phyloP scores from a whole-genome alignment of 164 flowering plant genomes.

The Tetracentron sinense region DNA sequence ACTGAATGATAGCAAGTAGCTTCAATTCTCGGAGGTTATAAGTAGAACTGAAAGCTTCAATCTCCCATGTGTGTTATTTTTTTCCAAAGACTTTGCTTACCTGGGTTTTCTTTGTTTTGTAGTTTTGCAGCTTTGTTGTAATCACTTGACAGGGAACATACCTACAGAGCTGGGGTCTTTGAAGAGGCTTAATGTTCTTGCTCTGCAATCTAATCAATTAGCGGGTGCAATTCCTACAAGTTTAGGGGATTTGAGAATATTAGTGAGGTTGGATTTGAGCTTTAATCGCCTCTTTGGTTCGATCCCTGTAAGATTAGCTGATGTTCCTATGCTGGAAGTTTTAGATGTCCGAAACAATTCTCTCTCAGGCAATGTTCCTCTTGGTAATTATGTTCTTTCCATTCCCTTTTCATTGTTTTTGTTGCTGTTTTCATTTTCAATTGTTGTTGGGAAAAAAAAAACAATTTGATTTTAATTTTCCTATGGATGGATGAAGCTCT shows the following conservation, averaged over 20 bases:
- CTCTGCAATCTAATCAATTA: conserved; percentile 51
- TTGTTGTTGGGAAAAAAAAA: no score
- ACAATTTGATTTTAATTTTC: neutral
- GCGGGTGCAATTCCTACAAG: conserved; percentile 64
- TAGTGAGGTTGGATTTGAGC: conserved; percentile 53
- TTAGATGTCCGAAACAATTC: conserved; percentile 50
- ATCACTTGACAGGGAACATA: conserved; percentile 57
- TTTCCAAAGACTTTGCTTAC: neutral
- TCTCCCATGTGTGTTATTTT: neutral
- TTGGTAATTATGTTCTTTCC: conserved; percentile 29
- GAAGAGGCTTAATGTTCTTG: conserved; percentile 49
- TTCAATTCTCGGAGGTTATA: neutral
- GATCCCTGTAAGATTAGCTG: conserved; percentile 46
- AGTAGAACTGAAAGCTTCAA: neutral
- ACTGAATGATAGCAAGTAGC: no score
- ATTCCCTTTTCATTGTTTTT: neutral
- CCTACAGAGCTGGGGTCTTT: conserved; percentile 49
- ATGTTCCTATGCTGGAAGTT: conserved; percentile 42
- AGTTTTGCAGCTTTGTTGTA: conserved; percentile 63
- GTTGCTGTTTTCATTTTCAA: neutral
- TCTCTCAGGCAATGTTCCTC: conserved; percentile 61
- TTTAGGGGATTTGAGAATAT: conserved; percentile 36
- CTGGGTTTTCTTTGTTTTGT: conserved; percentile 6
- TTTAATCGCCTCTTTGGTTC: conserved; percentile 57
- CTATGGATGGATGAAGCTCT: conserved; percentile 35